Evolutionary conservation across 768 basidiomycete species (phyloP), one percentile per base, ranked within the genome.

Genomic region (Tricholoma hemisulphureum): DNA sequence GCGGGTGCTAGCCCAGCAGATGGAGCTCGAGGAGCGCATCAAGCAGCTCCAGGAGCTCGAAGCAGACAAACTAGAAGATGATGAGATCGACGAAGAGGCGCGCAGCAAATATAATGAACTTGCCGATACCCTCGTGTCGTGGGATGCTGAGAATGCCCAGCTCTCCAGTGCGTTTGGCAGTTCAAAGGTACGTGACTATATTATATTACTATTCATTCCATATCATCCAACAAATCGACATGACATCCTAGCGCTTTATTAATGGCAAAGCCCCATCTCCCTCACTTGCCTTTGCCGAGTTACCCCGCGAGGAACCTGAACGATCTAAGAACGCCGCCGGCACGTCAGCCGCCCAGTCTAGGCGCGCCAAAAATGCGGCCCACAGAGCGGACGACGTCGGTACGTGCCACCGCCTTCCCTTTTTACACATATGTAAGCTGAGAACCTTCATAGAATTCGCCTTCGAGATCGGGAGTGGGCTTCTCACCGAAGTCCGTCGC

Each of bases 401-500:
- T 91, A 65, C 69, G 89, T 83, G 49, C 61, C 39, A 31, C 49
- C 23, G 18, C 34, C 18, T 28, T 35, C 43, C 26, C 28, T 48
- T 46, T 28, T 28, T 58, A 55, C 61, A 50, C 58, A 61, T 59
- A 58, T 54, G 55, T 52, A 50, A 62, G 58, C 31, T n/a, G 39
- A n/a, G 29, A 23, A 55, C 61, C 63, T 67, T 68, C 75, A 29
- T 21, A 91, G 96, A 97, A 77, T 98, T 98, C 65, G 96, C 96
- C 37, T 95, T 97, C 65, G 96, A 98, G 77, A 98, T 98, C 56
- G 95, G 96, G 6, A 95, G 92, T 61, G 90, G 90, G 11, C 78
- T 98, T 51, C 79, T 98, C 28, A 89, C 89, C 7, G 96, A 98
- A 75, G 93, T 98, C 46, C 81, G 95, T 45, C 82, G 96, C 39